These are phyloP conservation scores for Coemansia sp. DNA, from an alignment of 192 early-diverging fungal species.

Conservation along the genomic window DNA sequence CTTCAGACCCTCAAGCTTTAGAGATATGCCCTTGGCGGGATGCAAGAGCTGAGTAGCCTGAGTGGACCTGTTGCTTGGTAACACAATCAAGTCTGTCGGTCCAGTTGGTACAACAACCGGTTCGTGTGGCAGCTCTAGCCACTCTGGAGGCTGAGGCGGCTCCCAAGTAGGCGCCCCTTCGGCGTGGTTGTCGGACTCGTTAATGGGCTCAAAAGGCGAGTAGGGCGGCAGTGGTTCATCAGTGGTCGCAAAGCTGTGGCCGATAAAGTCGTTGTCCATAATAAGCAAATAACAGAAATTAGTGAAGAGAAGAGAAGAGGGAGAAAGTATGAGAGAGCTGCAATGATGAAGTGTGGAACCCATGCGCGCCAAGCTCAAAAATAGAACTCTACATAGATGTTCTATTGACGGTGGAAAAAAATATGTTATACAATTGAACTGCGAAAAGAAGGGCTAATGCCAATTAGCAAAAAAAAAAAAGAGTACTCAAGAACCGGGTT, in stretches of 20 bases:
- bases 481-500: constrained; percentile 13
- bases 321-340: neutral
- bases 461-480: neutral
- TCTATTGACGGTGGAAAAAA: neutral
- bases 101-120: too few relatives aligned
- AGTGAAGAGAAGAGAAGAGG: neutral
- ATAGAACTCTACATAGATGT: neutral
- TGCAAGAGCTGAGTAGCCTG: constrained; percentile 17
- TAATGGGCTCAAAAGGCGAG: constrained; percentile 13
- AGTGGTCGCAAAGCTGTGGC: neutral
- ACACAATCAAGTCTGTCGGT: constrained; percentile 4
- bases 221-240: constrained; percentile 26
- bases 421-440: neutral
- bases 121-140: constrained; percentile 1
- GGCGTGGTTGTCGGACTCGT: neutral
- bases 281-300: neutral
- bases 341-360: neutral
- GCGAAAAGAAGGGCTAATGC: neutral
- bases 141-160: neutral
- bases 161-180: neutral
- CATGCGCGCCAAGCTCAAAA: constrained; percentile 9
- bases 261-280: neutral
- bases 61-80: neutral
- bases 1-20: constrained; percentile 15
- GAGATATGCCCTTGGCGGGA: constrained; percentile 1